Conservation (phyloP, 768 basidiomycete species). For the Russula brevipes region DNA sequence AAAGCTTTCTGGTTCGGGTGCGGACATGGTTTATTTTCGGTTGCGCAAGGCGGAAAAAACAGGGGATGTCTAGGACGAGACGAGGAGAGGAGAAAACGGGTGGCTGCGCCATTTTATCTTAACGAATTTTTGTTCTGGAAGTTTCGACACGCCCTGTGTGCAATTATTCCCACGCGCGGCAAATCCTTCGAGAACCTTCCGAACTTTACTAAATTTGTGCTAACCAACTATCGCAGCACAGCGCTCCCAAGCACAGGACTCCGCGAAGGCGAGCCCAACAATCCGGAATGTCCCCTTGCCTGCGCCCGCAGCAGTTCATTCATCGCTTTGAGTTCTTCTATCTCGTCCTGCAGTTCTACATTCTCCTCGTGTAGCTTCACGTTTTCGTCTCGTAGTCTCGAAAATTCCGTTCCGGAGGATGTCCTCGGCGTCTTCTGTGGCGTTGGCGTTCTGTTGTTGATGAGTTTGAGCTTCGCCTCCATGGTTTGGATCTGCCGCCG, state of each 20-base stretch:
- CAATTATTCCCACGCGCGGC: slow-evolving; percentile 25
- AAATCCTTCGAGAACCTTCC: slow-evolving; percentile 32
- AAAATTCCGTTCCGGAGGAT: slow-evolving; percentile 30
- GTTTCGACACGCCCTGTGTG: slow-evolving; percentile 34
- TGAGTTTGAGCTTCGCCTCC: slow-evolving; percentile 49
- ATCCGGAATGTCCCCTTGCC: slow-evolving; percentile 42
- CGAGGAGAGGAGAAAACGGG: slow-evolving; percentile 6
- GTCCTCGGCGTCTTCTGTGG: slow-evolving; percentile 13
- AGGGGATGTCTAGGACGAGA: slow-evolving; percentile 17
- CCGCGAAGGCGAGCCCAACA: slow-evolving; percentile 45
- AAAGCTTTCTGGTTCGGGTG: slow-evolving; percentile 62
- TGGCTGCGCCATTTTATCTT: slow-evolving; percentile 36
- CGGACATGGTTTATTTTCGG: slow-evolving; percentile 46
- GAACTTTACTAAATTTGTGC: neutral
- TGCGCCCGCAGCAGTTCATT: slow-evolving; percentile 61
- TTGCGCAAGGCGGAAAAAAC: slow-evolving; percentile 22
- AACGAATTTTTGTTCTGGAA: slow-evolving; percentile 39
- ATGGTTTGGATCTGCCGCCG: slow-evolving; percentile 58
- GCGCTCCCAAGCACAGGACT: slow-evolving; percentile 32
- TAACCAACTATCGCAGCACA: slow-evolving; percentile 6
- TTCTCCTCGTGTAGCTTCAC: slow-evolving; percentile 56
- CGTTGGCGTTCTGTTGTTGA: slow-evolving; percentile 29
- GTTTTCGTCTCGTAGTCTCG: slow-evolving; percentile 46
- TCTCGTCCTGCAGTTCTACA: slow-evolving; percentile 45
- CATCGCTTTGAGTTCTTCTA: slow-evolving; percentile 66